Conservation (phyloP, 257 asterid species). For the Gentiana straminea region DNA sequence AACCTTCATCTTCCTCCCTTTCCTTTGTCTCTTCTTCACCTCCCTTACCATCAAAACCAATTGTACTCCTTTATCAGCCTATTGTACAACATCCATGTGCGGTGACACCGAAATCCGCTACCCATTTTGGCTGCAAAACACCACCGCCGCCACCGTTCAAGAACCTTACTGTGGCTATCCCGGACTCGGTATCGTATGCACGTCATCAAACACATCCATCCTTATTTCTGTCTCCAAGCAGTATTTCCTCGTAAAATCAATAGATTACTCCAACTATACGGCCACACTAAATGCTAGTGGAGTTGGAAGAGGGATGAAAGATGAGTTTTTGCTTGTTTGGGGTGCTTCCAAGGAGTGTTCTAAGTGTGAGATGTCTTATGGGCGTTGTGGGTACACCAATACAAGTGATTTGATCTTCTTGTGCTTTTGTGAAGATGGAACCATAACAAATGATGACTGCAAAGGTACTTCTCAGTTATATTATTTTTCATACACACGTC, state of each 20-base stretch:
- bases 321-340: conserved; percentile 19
- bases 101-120: conserved; percentile 8
- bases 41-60: conserved; percentile 3
- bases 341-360: background rate
- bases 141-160: background rate
- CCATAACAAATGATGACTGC: conserved; percentile 2
- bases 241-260: conserved; percentile 5
- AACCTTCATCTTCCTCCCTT: background rate
- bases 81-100: conserved; percentile 5
- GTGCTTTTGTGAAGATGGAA: conserved; percentile 17
- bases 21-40: conserved; percentile 1
- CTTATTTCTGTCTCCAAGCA: background rate
- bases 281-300: background rate
- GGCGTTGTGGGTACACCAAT: conserved; percentile 15
- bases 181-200: conserved; percentile 15
- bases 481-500: background rate
- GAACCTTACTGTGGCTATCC: conserved; percentile 18
- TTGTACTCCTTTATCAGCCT: background rate
- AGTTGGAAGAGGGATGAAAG: conserved; percentile 7
- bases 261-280: background rate
- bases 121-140: conserved; percentile 15
- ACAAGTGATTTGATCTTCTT: background rate
- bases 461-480: conserved; percentile 3
- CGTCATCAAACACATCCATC: background rate
- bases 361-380: conserved; percentile 10